Percentiles rank a stretch among this genome's conserved stretches.
Evolutionary conservation across 2,329 filamentous ascomycete genomes (phyloP).

Genomic region (Colletotrichum aenigma): DNA sequence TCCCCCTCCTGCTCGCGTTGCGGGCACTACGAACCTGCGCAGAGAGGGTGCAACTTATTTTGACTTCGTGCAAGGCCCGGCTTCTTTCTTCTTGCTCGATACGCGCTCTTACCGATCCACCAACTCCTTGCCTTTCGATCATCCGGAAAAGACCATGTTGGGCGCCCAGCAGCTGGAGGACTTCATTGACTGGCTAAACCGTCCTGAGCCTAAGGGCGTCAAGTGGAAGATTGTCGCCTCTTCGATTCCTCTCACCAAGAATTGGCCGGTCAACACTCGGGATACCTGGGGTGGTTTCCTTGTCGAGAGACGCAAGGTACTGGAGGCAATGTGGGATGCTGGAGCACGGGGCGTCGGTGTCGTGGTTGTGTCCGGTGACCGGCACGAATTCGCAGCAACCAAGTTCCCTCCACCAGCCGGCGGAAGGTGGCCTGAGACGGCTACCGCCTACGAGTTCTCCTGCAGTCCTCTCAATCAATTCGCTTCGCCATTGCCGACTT

Average conservation of each 20-base stretch:
- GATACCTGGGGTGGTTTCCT: slow-evolving; percentile 97
- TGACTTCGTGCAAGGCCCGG: slow-evolving; percentile 86
- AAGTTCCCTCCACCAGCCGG: slow-evolving; percentile 68
- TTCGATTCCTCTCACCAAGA: slow-evolving; percentile 95
- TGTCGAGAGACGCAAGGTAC: slow-evolving; percentile 74
- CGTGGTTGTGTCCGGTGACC: slow-evolving; percentile 84
- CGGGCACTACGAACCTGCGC: slow-evolving; percentile 41
- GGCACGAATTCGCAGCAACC: slow-evolving; percentile 97
- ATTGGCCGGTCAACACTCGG: slow-evolving; percentile 86
- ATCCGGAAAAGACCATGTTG: slow-evolving; percentile 82
- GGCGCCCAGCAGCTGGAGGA: slow-evolving; percentile 79
- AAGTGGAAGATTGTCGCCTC: slow-evolving; percentile 94
- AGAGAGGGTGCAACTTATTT: slow-evolving; percentile 77
- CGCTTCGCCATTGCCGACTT: slow-evolving; percentile 84
- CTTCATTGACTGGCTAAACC: slow-evolving; percentile 76
- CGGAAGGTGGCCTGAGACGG: slow-evolving; percentile 65
- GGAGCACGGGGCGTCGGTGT: slow-evolving; percentile 78
- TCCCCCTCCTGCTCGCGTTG: slow-evolving; percentile 69
- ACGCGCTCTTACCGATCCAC: slow-evolving; percentile 85
- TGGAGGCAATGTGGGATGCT: slow-evolving; percentile 92
- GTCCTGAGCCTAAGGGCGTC: slow-evolving; percentile 75
- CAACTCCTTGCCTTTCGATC: slow-evolving; percentile 62
- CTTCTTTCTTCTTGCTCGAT: slow-evolving; percentile 93
- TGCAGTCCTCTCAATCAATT: slow-evolving; percentile 94
- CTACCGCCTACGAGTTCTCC: slow-evolving; percentile 87